A percentile compares a stretch with the other conserved stretches of the same genome.
Evolutionary conservation across 768 basidiomycete genomes (phyloP).

Genomic region (Porphyrellus cyaneotinctus): DNA sequence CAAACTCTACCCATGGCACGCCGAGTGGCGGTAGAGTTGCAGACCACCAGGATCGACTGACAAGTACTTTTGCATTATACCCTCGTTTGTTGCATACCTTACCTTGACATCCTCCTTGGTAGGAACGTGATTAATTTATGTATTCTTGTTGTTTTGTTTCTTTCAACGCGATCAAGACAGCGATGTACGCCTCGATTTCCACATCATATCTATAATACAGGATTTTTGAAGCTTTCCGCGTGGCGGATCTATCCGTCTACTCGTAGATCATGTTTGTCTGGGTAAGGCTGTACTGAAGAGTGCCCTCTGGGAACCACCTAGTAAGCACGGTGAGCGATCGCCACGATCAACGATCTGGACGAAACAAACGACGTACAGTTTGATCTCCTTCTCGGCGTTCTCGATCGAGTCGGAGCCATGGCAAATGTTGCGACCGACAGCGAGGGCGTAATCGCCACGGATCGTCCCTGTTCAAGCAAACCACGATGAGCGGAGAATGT

Average conservation of each 20-base stretch:
- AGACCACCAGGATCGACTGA: background rate
- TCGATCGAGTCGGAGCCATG: constrained; percentile 89
- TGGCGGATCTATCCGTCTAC: constrained; percentile 35
- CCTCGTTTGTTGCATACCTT: constrained; percentile 18
- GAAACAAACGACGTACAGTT: constrained; percentile 53
- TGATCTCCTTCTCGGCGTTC: constrained; percentile 91
- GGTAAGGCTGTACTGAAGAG: constrained; percentile 64
- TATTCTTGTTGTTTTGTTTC: background rate
- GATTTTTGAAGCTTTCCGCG: background rate
- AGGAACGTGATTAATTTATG: background rate
- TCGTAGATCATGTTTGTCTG: constrained; percentile 78
- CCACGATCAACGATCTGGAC: background rate
- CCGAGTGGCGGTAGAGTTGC: constrained; percentile 18
- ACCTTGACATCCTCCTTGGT: constrained; percentile 5
- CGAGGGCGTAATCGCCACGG: constrained; percentile 92
- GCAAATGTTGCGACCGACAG: constrained; percentile 92
- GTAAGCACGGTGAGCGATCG: constrained; percentile 4
- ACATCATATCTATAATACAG: constrained; percentile 20
- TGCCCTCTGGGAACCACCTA: constrained; percentile 92
- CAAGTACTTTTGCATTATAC: constrained; percentile 26
- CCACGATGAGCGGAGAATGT: background rate
- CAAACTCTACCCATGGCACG: constrained; percentile 25
- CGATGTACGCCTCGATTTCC: background rate
- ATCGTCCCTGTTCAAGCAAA: constrained; percentile 65
- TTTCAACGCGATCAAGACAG: too few species aligned